phyloP scores from a whole-genome alignment of 2,329 filamentous ascomycete genomes.

The Diaporthe ampelina region DNA sequence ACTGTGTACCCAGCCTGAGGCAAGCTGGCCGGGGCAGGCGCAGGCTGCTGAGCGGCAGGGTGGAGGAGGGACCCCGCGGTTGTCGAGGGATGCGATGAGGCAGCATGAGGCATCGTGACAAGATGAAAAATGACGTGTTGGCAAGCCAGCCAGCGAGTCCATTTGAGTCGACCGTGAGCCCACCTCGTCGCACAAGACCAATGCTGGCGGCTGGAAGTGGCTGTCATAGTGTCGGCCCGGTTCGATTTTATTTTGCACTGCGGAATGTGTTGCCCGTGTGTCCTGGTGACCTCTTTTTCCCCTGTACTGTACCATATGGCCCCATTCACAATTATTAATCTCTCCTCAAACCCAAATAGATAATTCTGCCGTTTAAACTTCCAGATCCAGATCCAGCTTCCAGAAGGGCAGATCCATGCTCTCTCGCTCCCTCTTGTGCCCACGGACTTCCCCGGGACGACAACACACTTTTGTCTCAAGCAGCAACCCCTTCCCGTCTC shows the following conservation, averaged over 20 bases:
- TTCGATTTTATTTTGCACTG: neutral
- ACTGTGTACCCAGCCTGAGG: neutral
- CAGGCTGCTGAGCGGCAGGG: neutral
- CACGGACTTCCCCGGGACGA: constrained; percentile 10
- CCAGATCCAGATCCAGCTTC: too few species aligned
- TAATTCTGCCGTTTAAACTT: neutral
- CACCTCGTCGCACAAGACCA: constrained; percentile 17
- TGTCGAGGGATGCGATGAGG: neutral
- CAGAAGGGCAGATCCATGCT: too few species aligned
- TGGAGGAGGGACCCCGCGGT: constrained; percentile 5
- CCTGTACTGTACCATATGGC: too few species aligned
- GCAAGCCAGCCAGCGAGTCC: neutral
- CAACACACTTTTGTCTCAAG: neutral
- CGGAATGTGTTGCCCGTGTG: neutral
- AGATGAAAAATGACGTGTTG: constrained; percentile 15
- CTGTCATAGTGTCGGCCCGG: neutral
- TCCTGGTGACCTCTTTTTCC: neutral
- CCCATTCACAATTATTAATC: constrained; percentile 10
- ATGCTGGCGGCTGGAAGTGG: constrained; percentile 6
- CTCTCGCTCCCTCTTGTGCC: neutral
- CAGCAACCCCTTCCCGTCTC: neutral
- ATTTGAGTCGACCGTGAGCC: constrained; percentile 18
- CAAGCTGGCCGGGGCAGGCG: neutral
- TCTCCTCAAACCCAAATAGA: neutral
- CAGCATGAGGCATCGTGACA: constrained; percentile 10